phyloP scores from a whole-genome alignment of 495 filamentous ascomycete genomes.

The Echria macrotheca region DNA sequence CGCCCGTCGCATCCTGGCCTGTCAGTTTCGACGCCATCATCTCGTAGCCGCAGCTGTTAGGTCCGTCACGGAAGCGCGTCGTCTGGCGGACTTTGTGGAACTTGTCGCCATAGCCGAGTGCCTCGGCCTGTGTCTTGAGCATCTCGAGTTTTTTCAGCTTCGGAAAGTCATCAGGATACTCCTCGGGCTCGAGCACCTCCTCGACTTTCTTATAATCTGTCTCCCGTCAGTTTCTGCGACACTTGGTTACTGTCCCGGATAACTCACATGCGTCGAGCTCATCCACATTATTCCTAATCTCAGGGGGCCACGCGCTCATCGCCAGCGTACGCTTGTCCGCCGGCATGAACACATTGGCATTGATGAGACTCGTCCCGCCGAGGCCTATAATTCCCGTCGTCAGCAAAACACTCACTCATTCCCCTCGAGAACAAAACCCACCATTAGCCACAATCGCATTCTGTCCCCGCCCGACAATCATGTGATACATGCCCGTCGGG shows the following conservation, averaged over 20 bases:
- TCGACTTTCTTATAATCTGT: constrained; percentile 53
- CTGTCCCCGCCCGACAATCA: constrained; percentile 59
- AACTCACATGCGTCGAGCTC: constrained; percentile 47
- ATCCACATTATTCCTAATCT: constrained; percentile 46
- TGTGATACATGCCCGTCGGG: constrained; percentile 58
- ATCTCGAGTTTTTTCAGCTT: constrained; percentile 50
- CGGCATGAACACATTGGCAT: constrained; percentile 62
- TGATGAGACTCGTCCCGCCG: constrained; percentile 60
- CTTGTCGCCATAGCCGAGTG: constrained; percentile 44
- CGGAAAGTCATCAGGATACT: constrained; percentile 54
- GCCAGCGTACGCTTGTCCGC: constrained; percentile 50
- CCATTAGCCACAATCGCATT: constrained; percentile 63
- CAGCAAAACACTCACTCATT: not conserved
- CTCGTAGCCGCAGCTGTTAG: constrained; percentile 56
- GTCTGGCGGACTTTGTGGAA: constrained; percentile 56
- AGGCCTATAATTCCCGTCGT: constrained; percentile 37
- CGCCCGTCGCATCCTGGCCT: constrained; percentile 56
- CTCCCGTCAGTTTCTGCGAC: constrained; percentile 6
- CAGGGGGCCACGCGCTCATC: constrained; percentile 54
- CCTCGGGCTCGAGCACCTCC: constrained; percentile 52
- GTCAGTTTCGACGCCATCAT: constrained; percentile 56
- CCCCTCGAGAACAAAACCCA: constrained; percentile 20
- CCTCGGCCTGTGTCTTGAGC: constrained; percentile 51
- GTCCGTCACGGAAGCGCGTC: constrained; percentile 54
- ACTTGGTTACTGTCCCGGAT: not conserved